Conservation (phyloP, 352 stramenopile species). For the Phytophthora palmivora region DNA sequence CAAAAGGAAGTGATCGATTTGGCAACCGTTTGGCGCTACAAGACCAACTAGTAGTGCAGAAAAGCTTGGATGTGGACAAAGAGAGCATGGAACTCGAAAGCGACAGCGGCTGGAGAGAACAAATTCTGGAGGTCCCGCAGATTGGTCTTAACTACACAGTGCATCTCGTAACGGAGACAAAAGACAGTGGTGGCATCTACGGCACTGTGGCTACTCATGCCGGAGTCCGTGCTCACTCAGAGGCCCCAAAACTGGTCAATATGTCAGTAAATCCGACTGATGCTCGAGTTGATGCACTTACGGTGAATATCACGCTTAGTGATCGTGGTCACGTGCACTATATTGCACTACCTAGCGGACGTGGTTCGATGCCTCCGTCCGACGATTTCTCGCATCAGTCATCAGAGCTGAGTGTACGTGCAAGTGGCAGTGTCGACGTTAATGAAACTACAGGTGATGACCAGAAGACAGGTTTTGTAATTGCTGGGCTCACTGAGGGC, state of each 20-base stretch:
- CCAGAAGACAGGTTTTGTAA: constrained; percentile 43
- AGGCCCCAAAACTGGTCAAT: constrained; percentile 46
- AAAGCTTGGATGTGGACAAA: constrained; percentile 44
- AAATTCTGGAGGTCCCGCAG: constrained; percentile 62
- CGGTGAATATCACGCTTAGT: constrained; percentile 54
- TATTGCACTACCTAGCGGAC: constrained; percentile 48
- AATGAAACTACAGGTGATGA: constrained; percentile 23
- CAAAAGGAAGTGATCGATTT: constrained; percentile 52
- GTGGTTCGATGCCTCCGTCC: constrained; percentile 14
- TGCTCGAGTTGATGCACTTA: constrained; percentile 73
- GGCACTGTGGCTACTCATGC: constrained; percentile 69
- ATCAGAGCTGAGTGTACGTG: constrained; percentile 28
- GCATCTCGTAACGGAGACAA: constrained; percentile 79
- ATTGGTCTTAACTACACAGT: constrained; percentile 72
- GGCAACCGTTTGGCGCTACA: constrained; percentile 73
- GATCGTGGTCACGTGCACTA: constrained; percentile 72
- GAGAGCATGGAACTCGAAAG: constrained; percentile 31
- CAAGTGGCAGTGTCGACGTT: constrained; percentile 36
- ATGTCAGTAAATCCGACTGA: constrained; percentile 57
- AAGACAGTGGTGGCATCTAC: constrained; percentile 71
- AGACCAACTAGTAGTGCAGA: constrained; percentile 56
- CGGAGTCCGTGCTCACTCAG: constrained; percentile 58
- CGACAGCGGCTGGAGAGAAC: constrained; percentile 57
- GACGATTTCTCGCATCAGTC: constrained; percentile 24
- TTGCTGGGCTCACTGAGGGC: constrained; percentile 60